Percentiles rank a stretch among this genome's conserved stretches.
phyloP scores from a whole-genome alignment of 2,329 filamentous ascomycete genomes.

The Colletotrichum higginsianum region DNA sequence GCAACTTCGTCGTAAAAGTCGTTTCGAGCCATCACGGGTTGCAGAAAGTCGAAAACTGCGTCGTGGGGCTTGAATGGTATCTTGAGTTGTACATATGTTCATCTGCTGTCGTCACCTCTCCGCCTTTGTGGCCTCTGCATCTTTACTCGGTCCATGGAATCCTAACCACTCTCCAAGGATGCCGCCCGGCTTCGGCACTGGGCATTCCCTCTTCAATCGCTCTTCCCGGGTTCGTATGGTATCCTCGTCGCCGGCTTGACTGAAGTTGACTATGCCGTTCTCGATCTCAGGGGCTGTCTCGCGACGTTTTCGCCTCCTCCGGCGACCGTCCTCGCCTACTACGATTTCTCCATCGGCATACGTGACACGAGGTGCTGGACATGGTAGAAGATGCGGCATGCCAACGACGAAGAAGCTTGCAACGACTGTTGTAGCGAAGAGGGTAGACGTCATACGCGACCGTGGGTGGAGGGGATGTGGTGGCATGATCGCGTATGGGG shows the following conservation, averaged over 20 bases:
- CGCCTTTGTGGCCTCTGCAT: conserved; percentile 12
- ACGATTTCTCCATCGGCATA: conserved; percentile 78
- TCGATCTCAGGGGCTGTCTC: conserved; percentile 56
- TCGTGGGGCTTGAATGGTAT: conserved; percentile 35
- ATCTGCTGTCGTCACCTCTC: conserved; percentile 31
- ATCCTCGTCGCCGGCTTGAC: conserved; percentile 56
- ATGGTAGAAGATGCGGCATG: conserved; percentile 91
- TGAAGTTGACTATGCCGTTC: conserved; percentile 66
- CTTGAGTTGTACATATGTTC: conserved; percentile 36
- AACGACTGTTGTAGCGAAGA: conserved; percentile 93
- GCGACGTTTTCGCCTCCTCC: conserved; percentile 60
- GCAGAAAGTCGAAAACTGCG: neutral
- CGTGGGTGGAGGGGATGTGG: conserved; percentile 89
- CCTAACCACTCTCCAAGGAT: conserved; percentile 83
- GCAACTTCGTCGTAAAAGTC: neutral
- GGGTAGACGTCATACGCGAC: conserved; percentile 91
- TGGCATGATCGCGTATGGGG: conserved; percentile 71
- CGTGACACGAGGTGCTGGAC: conserved; percentile 83
- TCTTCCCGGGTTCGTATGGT: conserved; percentile 49
- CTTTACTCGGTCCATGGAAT: conserved; percentile 62
- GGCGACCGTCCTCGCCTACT: conserved; percentile 62
- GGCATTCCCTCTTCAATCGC: conserved; percentile 80
- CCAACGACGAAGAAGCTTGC: conserved; percentile 94
- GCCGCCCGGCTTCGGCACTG: conserved; percentile 90
- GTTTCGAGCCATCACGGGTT: neutral